Conservation (phyloP, 768 basidiomycete genomes). For the Pleurotus djamor region DNA sequence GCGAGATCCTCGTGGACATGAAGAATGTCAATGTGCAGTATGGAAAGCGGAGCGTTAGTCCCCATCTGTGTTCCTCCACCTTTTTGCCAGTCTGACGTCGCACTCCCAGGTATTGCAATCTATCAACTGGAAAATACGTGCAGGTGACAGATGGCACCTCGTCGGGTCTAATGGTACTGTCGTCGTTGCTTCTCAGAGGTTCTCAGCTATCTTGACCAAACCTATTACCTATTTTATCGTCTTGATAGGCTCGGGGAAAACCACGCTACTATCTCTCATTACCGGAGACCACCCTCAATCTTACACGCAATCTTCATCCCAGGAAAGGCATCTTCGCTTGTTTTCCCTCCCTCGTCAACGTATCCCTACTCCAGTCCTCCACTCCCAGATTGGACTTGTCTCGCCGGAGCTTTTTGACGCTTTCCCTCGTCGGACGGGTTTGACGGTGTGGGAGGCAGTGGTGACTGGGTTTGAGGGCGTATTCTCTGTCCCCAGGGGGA, state of each 20-base stretch:
- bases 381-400: constrained; percentile 70
- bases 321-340: constrained; percentile 48
- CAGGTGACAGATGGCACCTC: constrained; percentile 89
- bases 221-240: not conserved
- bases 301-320: constrained; percentile 69
- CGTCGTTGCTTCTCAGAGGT: not conserved
- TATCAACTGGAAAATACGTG: constrained; percentile 79
- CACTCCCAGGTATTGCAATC: constrained; percentile 64
- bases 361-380: constrained; percentile 68
- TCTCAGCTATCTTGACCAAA: not conserved
- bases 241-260: constrained; percentile 83
- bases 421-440: constrained; percentile 71
- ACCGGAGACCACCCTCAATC: constrained; percentile 97
- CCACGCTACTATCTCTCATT: constrained; percentile 85
- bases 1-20: constrained; percentile 51
- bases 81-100: not conserved
- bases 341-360: constrained; percentile 61
- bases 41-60: constrained; percentile 52
- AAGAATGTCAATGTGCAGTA: constrained; percentile 72
- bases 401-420: constrained; percentile 91
- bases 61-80: not conserved
- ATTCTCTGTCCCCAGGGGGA: constrained; percentile 42
- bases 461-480: constrained; percentile 87
- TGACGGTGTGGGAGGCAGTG: constrained; percentile 77
- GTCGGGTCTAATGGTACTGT: constrained; percentile 80